A percentile compares a stretch with the other conserved stretches of the same genome.
phyloP scores from a whole-genome alignment of 2,329 filamentous ascomycete species.

The Scleromitrula shiraiana region DNA sequence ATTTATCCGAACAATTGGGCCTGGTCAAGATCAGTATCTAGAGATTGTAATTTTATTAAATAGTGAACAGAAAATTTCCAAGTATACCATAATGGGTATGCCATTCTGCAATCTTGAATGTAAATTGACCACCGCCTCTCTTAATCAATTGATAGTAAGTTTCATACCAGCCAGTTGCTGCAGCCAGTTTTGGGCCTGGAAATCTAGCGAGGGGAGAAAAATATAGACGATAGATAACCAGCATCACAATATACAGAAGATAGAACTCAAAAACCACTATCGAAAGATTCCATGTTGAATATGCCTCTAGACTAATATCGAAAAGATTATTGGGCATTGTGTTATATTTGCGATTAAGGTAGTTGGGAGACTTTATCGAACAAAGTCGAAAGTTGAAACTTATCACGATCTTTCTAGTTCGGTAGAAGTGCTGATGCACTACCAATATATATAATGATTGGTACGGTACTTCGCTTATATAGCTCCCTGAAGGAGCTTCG shows the following conservation, averaged over 20 bases:
- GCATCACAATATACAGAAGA: background rate
- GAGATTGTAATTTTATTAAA: background rate
- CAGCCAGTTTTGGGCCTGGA: slow-evolving; percentile 3
- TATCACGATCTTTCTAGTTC: too few relatives aligned
- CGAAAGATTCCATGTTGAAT: background rate
- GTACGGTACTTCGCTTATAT: too few relatives aligned
- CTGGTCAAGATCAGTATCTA: background rate
- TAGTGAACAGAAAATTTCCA: background rate
- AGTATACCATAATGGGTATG: slow-evolving; percentile 33
- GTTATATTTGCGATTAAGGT: too few relatives aligned
- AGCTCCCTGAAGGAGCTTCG: too few relatives aligned
- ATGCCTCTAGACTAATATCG: background rate
- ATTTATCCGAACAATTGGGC: slow-evolving; percentile 31
- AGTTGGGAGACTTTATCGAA: too few relatives aligned
- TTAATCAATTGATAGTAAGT: background rate
- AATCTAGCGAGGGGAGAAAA: background rate
- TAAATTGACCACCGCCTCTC: slow-evolving; percentile 31
- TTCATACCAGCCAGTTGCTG: slow-evolving; percentile 1
- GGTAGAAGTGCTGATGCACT: too few relatives aligned
- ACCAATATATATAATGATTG: too few relatives aligned
- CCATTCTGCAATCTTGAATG: slow-evolving; percentile 35
- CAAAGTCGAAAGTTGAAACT: too few relatives aligned
- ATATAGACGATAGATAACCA: background rate
- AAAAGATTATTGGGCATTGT: too few relatives aligned
- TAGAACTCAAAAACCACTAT: background rate